phyloP scores from a whole-genome alignment of 352 stramenopile genomes.

The Globisporangium takayamanum region DNA sequence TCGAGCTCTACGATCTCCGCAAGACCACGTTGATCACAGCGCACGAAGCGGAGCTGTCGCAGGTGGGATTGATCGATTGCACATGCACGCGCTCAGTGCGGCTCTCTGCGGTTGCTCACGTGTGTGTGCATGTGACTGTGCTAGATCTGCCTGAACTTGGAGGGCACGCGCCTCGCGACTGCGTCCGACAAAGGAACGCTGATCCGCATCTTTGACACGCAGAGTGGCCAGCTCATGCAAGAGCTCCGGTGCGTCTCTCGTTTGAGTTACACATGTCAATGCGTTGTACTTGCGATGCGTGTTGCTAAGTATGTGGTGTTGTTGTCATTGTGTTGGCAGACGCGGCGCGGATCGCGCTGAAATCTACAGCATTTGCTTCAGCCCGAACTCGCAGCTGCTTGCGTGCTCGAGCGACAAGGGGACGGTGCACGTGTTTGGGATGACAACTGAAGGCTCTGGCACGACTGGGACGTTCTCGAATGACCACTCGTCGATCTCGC shows the following conservation, averaged over 20 bases:
- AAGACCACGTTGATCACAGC: conserved; percentile 94
- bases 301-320: background rate
- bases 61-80: conserved; percentile 28
- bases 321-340: conserved; percentile 24
- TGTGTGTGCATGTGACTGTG: background rate
- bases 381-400: conserved; percentile 89
- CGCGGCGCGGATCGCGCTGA: conserved; percentile 93
- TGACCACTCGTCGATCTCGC: conserved; percentile 52
- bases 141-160: conserved; percentile 89
- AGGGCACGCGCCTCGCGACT: conserved; percentile 94
- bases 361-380: conserved; percentile 98
- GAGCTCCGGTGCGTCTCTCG: conserved; percentile 47
- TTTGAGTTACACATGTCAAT: background rate
- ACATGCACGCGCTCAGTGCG: background rate
- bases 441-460: conserved; percentile 62
- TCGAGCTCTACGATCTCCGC: conserved; percentile 96
- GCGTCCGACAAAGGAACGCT: conserved; percentile 97
- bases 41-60: conserved; percentile 91
- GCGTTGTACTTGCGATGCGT: background rate
- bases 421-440: conserved; percentile 94
- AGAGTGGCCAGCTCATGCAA: conserved; percentile 89
- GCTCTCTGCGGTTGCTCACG: background rate
- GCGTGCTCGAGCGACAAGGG: conserved; percentile 96
- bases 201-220: conserved; percentile 96
- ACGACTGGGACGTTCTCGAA: conserved; percentile 47